Evolutionary conservation across 768 basidiomycete genomes (phyloP).

Genomic region (Fistulinella prunicolor): DNA sequence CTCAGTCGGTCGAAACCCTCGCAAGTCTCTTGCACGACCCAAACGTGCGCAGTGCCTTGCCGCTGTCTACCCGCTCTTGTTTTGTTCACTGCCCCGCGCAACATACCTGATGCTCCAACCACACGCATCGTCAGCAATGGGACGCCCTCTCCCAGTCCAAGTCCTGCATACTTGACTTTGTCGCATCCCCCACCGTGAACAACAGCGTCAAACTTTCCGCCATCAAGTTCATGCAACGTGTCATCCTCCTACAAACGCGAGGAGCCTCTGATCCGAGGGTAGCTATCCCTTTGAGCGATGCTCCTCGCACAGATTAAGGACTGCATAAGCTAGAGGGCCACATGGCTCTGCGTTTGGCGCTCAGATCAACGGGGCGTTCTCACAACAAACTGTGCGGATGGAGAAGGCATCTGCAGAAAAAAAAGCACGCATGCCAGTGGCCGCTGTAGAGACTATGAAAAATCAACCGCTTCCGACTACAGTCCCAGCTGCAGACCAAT

Average conservation of each 20-base stretch:
- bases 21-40: constrained; percentile 66
- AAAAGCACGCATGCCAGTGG: constrained; percentile 53
- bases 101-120: constrained; percentile 58
- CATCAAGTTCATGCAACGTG: constrained; percentile 90
- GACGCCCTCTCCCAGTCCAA: constrained; percentile 65
- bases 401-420: constrained; percentile 72
- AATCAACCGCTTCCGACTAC: constrained; percentile 54
- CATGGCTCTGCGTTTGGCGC: constrained; percentile 58
- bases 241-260: constrained; percentile 87
- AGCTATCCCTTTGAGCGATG: constrained; percentile 6
- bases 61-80: constrained; percentile 82
- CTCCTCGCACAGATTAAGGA: background rate
- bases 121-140: constrained; percentile 70
- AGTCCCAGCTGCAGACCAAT: constrained; percentile 41
- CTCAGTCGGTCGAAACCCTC: constrained; percentile 71
- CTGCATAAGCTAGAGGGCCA: constrained; percentile 61
- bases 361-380: constrained; percentile 75
- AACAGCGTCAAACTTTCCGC: constrained; percentile 74
- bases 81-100: constrained; percentile 45
- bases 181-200: constrained; percentile 52
- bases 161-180: constrained; percentile 66
- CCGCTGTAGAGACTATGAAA: constrained; percentile 42
- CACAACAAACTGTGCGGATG: constrained; percentile 73
- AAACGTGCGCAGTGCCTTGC: constrained; percentile 65
- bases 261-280: constrained; percentile 92